These are phyloP conservation scores for Penicillium hesseltinei DNA, from an alignment of 2,329 filamentous ascomycete genomes.

Conservation along the genomic window DNA sequence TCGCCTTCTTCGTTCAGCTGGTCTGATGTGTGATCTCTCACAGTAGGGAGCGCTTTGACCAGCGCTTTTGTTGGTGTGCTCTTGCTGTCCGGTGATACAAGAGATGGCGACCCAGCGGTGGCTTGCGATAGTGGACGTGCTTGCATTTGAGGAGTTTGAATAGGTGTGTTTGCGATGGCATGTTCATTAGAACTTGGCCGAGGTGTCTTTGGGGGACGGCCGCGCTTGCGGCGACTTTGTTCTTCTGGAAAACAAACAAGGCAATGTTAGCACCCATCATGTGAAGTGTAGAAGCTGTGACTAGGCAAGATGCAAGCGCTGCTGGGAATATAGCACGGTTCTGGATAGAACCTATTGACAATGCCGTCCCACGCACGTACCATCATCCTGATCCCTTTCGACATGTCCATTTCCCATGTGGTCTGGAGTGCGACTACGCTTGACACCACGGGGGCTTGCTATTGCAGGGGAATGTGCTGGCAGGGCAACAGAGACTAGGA, in stretches of 20 bases:
- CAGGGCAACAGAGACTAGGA: conserved; percentile 35
- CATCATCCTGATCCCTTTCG: conserved; percentile 66
- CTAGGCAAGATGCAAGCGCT: background rate
- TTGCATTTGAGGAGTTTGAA: conserved; percentile 44
- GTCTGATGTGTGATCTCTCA: conserved; percentile 95
- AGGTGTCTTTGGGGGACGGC: conserved; percentile 50
- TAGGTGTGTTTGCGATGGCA: conserved; percentile 29
- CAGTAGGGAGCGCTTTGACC: conserved; percentile 90
- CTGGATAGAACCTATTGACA: background rate
- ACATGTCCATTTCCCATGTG: conserved; percentile 57
- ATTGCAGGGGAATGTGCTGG: conserved; percentile 46
- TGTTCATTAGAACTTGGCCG: conserved; percentile 38
- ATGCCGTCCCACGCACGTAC: conserved; percentile 55
- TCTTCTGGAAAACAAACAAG: conserved; percentile 32
- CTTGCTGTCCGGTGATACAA: conserved; percentile 60
- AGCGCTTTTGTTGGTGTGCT: conserved; percentile 76
- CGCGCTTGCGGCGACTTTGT: conserved; percentile 49
- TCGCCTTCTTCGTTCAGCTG: conserved; percentile 86
- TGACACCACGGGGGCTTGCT: conserved; percentile 66
- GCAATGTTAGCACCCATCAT: conserved; percentile 18
- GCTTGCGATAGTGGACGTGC: conserved; percentile 36
- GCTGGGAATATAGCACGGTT: background rate
- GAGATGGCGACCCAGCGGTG: conserved; percentile 52
- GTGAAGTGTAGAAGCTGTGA: conserved; percentile 18
- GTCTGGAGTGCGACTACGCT: conserved; percentile 76